phyloP scores from a whole-genome alignment of 257 asterid species.

The Capsicum baccatum region DNA sequence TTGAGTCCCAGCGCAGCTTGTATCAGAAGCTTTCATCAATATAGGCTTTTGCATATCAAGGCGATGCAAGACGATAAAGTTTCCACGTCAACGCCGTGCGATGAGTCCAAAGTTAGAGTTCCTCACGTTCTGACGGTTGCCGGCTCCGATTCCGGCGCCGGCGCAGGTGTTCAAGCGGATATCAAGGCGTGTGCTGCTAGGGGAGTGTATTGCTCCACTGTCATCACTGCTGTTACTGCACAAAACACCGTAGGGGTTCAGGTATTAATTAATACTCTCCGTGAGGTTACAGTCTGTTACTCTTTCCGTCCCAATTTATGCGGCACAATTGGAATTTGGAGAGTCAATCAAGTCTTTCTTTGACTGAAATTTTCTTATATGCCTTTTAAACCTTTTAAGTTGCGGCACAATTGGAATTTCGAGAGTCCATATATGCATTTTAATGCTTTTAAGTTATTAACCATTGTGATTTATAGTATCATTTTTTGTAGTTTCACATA shows the following conservation, averaged over 20 bases:
- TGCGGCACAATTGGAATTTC: too few species aligned
- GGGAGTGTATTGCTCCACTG: slow-evolving; percentile 90
- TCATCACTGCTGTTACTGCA: slow-evolving; percentile 90
- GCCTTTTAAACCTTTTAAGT: too few species aligned
- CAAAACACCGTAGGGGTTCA: slow-evolving; percentile 95
- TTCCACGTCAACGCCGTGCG: neutral
- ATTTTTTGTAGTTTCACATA: too few species aligned
- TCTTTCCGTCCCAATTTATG: too few species aligned
- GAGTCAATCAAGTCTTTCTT: too few species aligned
- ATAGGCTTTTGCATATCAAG: slow-evolving; percentile 39
- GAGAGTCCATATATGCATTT: too few species aligned
- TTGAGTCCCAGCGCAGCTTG: slow-evolving; percentile 22
- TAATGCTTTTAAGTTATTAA: too few species aligned
- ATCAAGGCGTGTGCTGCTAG: slow-evolving; percentile 87
- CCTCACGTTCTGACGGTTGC: slow-evolving; percentile 95
- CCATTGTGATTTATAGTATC: too few species aligned
- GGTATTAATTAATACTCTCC: slow-evolving; percentile 41
- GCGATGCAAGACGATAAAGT: slow-evolving; percentile 48
- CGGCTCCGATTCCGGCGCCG: slow-evolving; percentile 95
- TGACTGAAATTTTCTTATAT: too few species aligned
- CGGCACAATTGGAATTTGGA: too few species aligned
- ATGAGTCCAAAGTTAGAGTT: slow-evolving; percentile 45
- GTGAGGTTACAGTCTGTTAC: neutral
- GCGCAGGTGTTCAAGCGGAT: slow-evolving; percentile 98
- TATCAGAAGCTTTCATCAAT: slow-evolving; percentile 18